phyloP scores from a whole-genome alignment of 2,329 filamentous ascomycete genomes.

The Lasiodiplodia gonubiensis region DNA sequence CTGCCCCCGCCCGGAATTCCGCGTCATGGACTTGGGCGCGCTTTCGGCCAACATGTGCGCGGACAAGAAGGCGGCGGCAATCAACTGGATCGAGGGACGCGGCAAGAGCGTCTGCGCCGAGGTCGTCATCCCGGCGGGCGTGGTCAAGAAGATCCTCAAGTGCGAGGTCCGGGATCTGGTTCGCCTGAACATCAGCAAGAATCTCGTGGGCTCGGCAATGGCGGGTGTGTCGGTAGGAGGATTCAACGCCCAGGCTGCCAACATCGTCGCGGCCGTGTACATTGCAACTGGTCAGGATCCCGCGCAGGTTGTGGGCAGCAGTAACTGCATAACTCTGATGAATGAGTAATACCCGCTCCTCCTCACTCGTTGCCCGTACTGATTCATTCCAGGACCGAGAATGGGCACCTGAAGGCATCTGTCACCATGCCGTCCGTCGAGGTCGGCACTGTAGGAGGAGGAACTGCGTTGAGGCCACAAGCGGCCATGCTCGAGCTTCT shows the following conservation, averaged over 20 bases:
- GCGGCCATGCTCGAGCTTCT: background rate
- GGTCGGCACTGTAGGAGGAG: background rate
- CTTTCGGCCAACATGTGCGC: background rate
- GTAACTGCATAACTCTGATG: background rate
- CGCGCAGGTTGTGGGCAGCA: background rate
- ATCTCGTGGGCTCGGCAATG: background rate
- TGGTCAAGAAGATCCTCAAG: background rate
- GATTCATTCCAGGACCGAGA: background rate
- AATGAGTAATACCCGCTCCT: background rate
- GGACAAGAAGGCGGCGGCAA: background rate
- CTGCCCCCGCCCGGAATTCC: background rate
- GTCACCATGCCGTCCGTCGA: background rate
- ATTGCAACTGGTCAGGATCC: background rate
- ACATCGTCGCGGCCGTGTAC: background rate
- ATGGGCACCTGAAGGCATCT: background rate
- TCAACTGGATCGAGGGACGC: background rate
- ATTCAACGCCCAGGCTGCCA: background rate
- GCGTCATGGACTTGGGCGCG: background rate
- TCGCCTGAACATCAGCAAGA: background rate
- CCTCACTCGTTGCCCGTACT: background rate
- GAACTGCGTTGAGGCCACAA: background rate
- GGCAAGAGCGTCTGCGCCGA: background rate
- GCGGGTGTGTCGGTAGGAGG: background rate
- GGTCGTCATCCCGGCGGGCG: background rate
- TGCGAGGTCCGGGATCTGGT: background rate